Evolutionary conservation across 768 basidiomycete genomes (phyloP).

Genomic region (Boletellus ananiceps): DNA sequence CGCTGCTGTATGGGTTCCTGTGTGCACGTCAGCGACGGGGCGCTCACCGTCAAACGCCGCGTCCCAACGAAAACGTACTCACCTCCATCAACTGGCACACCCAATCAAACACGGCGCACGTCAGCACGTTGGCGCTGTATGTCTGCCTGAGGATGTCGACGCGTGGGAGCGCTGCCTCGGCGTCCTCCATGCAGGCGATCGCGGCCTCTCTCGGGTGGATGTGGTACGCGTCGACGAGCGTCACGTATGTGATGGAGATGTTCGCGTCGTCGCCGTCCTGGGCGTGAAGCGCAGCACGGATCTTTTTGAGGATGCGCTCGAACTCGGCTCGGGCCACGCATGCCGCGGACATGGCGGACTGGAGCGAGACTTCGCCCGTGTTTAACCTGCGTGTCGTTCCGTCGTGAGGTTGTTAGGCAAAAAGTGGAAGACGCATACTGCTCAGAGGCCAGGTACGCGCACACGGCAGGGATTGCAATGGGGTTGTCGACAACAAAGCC

Average conservation of each 20-base stretch:
- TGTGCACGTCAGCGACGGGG: no score
- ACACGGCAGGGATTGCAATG: constrained; percentile 25
- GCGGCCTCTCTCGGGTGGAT: constrained; percentile 10
- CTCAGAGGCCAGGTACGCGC: constrained; percentile 31
- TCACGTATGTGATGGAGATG: constrained; percentile 23
- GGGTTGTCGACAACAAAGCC: constrained; percentile 25
- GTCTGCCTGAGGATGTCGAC: constrained; percentile 14
- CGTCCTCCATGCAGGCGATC: constrained; percentile 33
- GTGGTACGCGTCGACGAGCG: constrained; percentile 30
- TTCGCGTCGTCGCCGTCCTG: neutral
- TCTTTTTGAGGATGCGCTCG: constrained; percentile 19
- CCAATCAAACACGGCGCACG: constrained; percentile 45
- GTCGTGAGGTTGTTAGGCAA: neutral
- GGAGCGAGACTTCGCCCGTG: constrained; percentile 26
- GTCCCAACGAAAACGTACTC: neutral
- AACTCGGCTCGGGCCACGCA: constrained; percentile 23
- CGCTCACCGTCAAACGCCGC: no score
- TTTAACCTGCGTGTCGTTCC: constrained; percentile 17
- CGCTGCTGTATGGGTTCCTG: constrained; percentile 26
- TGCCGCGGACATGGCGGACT: constrained; percentile 21
- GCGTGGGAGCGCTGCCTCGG: constrained; percentile 25
- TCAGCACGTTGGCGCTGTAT: constrained; percentile 23
- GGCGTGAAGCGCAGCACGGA: constrained; percentile 15
- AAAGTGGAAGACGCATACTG: constrained; percentile 17
- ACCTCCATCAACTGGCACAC: constrained; percentile 39